phyloP scores from a whole-genome alignment of 257 asterid genomes.

The Nicotiana tabacum region DNA sequence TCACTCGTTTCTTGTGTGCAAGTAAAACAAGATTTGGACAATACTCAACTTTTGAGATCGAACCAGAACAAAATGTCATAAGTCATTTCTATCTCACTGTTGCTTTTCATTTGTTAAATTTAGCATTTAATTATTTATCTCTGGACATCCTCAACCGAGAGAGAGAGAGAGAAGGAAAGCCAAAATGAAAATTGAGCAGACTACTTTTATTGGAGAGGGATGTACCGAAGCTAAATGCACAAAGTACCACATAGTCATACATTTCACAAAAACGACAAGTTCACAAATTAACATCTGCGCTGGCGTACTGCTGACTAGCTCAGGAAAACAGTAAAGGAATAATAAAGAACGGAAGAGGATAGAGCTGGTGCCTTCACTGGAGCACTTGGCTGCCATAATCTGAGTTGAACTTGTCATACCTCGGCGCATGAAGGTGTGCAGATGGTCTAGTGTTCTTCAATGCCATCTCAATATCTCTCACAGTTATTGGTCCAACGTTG shows the following conservation, averaged over 20 bases:
- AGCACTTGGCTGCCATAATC: slow-evolving; percentile 95
- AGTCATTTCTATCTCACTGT: too few species aligned
- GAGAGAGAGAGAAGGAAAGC: neutral
- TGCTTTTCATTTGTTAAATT: too few species aligned
- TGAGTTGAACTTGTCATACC: slow-evolving; percentile 70
- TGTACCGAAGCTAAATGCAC: neutral
- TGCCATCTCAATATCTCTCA: slow-evolving; percentile 66
- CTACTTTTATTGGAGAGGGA: neutral
- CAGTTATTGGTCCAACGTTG: slow-evolving; percentile 72
- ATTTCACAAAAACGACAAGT: neutral
- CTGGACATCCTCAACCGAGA: neutral
- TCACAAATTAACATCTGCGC: neutral
- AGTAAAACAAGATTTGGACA: too few species aligned
- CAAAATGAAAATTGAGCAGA: neutral
- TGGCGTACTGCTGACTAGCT: neutral
- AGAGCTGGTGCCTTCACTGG: slow-evolving; percentile 48
- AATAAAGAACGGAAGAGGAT: neutral
- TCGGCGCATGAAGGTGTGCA: slow-evolving; percentile 84
- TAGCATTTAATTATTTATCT: too few species aligned
- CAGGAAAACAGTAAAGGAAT: neutral
- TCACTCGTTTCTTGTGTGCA: too few species aligned
- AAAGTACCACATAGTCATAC: neutral
- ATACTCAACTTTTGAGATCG: too few species aligned
- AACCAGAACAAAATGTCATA: too few species aligned
- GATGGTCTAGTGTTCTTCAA: slow-evolving; percentile 92